Percentiles rank a stretch among this genome's conserved stretches.
phyloP scores from a whole-genome alignment of 73 alveolate genomes.

The Paramecium tetraurelia region DNA sequence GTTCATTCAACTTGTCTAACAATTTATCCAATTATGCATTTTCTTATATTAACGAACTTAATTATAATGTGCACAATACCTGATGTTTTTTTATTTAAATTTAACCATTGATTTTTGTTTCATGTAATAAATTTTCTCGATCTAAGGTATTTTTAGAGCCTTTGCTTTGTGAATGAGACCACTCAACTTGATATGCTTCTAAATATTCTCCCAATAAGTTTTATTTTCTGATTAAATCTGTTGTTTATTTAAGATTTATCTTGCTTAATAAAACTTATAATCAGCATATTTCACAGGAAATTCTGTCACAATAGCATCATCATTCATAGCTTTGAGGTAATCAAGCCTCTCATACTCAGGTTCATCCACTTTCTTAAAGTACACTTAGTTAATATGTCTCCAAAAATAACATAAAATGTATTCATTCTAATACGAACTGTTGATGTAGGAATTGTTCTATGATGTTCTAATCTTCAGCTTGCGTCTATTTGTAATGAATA shows the following conservation, averaged over 20 bases:
- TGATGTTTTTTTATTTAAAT: neutral
- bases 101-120: conserved; percentile 10
- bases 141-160: neutral
- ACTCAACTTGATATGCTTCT: neutral
- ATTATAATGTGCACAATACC: neutral
- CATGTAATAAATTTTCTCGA: conserved; percentile 1
- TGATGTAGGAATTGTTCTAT: neutral
- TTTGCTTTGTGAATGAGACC: neutral
- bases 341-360: conserved; percentile 38
- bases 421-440: conserved; percentile 37
- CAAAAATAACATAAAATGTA: conserved; percentile 35
- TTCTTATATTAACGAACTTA: neutral
- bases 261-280: neutral
- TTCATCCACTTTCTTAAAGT: conserved; percentile 38
- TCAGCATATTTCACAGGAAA: conserved; percentile 48
- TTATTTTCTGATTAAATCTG: conserved; percentile 24
- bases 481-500: neutral
- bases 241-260: conserved; percentile 14
- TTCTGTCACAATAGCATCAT: neutral
- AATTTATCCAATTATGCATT: neutral
- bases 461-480: conserved; percentile 46
- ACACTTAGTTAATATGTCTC: conserved; percentile 46
- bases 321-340: neutral
- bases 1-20: neutral
- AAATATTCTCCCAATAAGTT: conserved; percentile 8